Percentiles rank a stretch among this genome's conserved stretches.
phyloP scores from a whole-genome alignment of 2,329 filamentous ascomycete genomes.

The Alternaria sp. region DNA sequence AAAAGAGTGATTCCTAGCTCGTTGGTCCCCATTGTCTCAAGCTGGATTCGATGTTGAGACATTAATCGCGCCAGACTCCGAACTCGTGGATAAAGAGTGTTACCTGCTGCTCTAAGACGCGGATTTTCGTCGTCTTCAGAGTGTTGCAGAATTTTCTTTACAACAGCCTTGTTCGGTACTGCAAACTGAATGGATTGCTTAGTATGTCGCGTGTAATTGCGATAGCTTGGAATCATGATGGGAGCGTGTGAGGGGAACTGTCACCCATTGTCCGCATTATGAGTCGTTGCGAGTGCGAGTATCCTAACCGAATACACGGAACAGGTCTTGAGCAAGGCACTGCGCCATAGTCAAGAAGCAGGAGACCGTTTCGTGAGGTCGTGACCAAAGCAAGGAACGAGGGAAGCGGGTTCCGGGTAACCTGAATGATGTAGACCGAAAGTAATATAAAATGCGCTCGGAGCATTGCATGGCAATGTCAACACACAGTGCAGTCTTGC shows the following conservation, averaged over 20 bases:
- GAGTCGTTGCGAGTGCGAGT: not conserved
- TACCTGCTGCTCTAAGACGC: not conserved
- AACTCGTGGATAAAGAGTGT: slow-evolving; percentile 1
- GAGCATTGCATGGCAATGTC: too few species aligned
- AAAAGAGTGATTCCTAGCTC: slow-evolving; percentile 2
- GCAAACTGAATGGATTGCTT: not conserved
- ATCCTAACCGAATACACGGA: too few species aligned
- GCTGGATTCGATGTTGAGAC: slow-evolving; percentile 6
- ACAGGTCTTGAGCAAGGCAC: too few species aligned
- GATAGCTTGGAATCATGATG: slow-evolving; percentile 1
- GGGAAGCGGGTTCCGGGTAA: too few species aligned
- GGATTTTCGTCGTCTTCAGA: slow-evolving; percentile 3
- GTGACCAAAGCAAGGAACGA: too few species aligned
- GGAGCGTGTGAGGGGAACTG: not conserved
- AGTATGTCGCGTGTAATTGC: not conserved
- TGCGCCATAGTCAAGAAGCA: too few species aligned
- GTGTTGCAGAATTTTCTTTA: slow-evolving; percentile 2
- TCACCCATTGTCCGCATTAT: too few species aligned
- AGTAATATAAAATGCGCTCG: too few species aligned
- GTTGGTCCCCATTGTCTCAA: not conserved
- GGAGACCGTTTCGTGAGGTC: too few species aligned
- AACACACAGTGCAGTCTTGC: not conserved
- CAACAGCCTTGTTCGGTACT: not conserved
- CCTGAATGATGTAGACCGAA: too few species aligned
- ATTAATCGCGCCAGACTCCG: not conserved